Percentiles rank a stretch among this genome's conserved stretches.
These are phyloP conservation scores for Marchantia polymorpha DNA, from an alignment of 225 moss, liverwort and hornwort species.

Conservation along the genomic window DNA sequence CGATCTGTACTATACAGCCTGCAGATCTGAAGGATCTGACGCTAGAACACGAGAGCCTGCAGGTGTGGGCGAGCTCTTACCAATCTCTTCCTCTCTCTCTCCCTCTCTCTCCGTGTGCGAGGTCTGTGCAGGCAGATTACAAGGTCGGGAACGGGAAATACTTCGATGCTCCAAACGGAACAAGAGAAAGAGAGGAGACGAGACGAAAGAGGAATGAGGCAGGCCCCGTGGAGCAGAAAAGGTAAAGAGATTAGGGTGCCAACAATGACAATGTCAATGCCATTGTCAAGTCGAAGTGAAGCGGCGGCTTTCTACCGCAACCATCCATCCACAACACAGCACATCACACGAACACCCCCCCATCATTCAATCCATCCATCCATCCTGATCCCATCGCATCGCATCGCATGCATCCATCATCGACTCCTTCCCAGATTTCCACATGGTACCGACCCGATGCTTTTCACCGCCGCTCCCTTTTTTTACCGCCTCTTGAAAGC, in stretches of 20 bases:
- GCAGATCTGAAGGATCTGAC: background rate
- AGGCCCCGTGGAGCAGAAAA: background rate
- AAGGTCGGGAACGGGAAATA: background rate
- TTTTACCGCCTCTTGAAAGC: no score
- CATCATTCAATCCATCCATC: background rate
- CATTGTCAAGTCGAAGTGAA: slow-evolving; percentile 19
- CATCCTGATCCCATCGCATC: no score
- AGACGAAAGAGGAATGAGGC: background rate
- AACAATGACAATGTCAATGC: slow-evolving; percentile 6
- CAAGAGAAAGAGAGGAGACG: background rate
- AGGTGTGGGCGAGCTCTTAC: background rate
- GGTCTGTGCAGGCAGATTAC: background rate
- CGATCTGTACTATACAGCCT: slow-evolving; percentile 4
- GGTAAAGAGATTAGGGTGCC: slow-evolving; percentile 18
- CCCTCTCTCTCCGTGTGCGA: background rate
- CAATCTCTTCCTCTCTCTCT: background rate
- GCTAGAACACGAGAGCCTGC: background rate
- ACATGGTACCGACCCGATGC: no score
- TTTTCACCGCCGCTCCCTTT: no score
- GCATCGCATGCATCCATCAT: no score
- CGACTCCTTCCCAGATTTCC: no score
- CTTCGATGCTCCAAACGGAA: background rate
- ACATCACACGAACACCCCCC: background rate
- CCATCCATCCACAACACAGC: slow-evolving; percentile 5
- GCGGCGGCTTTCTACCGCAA: slow-evolving; percentile 18